Percentiles rank a stretch among this genome's conserved stretches.
Conservation (phyloP, 495 filamentous ascomycete genomes). For the Penicillium herquei region DNA sequence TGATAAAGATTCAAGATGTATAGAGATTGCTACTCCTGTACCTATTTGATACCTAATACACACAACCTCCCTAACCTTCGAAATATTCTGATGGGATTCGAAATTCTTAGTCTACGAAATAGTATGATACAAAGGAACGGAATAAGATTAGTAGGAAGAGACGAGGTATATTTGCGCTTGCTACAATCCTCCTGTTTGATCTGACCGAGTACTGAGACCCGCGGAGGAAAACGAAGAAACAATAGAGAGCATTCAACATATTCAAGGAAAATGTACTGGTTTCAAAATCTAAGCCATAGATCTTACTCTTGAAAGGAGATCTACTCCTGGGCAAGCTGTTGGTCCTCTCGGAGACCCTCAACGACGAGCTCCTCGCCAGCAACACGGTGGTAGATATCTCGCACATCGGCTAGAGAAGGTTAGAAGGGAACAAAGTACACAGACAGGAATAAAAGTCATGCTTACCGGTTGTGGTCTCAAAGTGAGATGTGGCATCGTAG, state of each 20-base stretch:
- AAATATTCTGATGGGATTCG: no score
- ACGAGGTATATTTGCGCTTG: slow-evolving; percentile 19
- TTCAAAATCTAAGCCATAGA: slow-evolving; percentile 33
- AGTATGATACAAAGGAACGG: neutral
- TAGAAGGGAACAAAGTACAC: slow-evolving; percentile 5
- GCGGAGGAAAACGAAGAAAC: slow-evolving; percentile 17
- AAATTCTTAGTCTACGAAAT: no score
- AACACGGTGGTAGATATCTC: slow-evolving; percentile 86
- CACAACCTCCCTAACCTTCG: no score
- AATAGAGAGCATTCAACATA: slow-evolving; percentile 21
- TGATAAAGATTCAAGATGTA: no score
- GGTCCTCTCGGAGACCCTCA: slow-evolving; percentile 53
- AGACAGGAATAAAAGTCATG: neutral
- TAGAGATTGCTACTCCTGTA: no score
- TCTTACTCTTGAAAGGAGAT: slow-evolving; percentile 20
- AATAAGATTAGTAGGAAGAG: neutral
- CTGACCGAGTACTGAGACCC: slow-evolving; percentile 5
- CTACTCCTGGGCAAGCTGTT: slow-evolving; percentile 51
- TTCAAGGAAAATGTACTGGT: slow-evolving; percentile 34
- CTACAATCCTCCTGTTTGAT: slow-evolving; percentile 14
- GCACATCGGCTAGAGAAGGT: slow-evolving; percentile 69
- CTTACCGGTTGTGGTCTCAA: slow-evolving; percentile 82
- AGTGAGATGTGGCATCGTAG: slow-evolving; percentile 97
- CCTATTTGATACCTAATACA: neutral
- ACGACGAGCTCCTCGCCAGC: slow-evolving; percentile 83